phyloP scores from a whole-genome alignment of 1,139 yeast genomes.

The Zygosaccharomyces pseudobailii region DNA sequence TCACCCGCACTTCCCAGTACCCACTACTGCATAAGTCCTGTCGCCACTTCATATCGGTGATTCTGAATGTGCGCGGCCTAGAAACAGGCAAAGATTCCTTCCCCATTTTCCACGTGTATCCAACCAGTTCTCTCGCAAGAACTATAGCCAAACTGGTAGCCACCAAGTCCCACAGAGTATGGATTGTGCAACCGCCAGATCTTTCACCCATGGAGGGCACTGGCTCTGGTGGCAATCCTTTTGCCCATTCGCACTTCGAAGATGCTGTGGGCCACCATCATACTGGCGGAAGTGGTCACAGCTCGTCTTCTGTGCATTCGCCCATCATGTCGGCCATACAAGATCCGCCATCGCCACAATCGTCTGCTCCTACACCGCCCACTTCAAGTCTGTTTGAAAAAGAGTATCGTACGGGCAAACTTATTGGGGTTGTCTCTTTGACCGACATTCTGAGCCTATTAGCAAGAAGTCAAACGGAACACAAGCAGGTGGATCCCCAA shows the following conservation, averaged over 20 bases:
- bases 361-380: constrained; percentile 20
- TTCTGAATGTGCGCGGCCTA: constrained; percentile 80
- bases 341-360: constrained; percentile 20
- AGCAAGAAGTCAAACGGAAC: constrained; percentile 59
- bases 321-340: constrained; percentile 26
- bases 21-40: constrained; percentile 77
- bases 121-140: constrained; percentile 73
- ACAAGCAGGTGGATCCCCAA: constrained; percentile 71
- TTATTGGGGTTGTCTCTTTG: constrained; percentile 84
- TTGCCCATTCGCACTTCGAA: constrained; percentile 1
- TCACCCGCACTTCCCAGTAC: constrained; percentile 79
- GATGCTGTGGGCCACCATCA: not conserved
- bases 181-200: constrained; percentile 71
- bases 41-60: constrained; percentile 80
- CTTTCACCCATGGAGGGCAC: constrained; percentile 3
- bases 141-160: constrained; percentile 94
- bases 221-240: not conserved
- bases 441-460: constrained; percentile 82
- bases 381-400: constrained; percentile 34
- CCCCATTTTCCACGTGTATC: constrained; percentile 91
- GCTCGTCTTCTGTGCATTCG: constrained; percentile 13
- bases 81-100: constrained; percentile 85
- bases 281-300: not conserved
- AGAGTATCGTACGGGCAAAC: constrained; percentile 61
- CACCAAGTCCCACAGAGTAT: constrained; percentile 85